Evolutionary conservation across 768 basidiomycete species (phyloP), one percentile per base, ranked within the genome.

Genomic region (Dioszegia crocea): DNA sequence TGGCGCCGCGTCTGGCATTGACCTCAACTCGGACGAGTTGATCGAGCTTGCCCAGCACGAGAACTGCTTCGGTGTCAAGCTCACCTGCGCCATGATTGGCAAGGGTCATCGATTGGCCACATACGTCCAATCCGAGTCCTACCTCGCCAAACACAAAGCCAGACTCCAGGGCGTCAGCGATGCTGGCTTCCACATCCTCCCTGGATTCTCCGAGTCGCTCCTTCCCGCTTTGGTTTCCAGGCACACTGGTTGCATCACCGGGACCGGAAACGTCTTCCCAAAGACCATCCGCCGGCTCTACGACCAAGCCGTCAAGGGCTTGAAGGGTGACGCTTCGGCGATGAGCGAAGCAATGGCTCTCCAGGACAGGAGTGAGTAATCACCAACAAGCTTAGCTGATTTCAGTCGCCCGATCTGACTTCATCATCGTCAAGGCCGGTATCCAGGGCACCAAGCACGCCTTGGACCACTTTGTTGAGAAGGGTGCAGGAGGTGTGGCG

Each of bases 81-180:
- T 92, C 23, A 91, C 90, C 30, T 91, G 89, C 72, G 89, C 86
- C 4, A 86, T 85, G 65, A 84, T 92, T 57, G 88, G 89, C 21
- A 92, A 91, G 75, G 84, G 89, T 44, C 84, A 87, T 54, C 85
- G 89, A 17, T 80, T 91, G 43, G 82, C 86, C 12, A 83, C 84
- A 3, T 79, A 82, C 31, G 83, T 74, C 31, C 73, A 77, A 53
- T 68, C 71, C 16, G 60, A 63, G 17, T 73, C 63, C 27, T 79
- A 74, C 71, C 63, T 71, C 33, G 47, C 67, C 27, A 62, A 61
- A 44, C 71, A 67, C 44, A 64, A 54, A 10, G 19, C 23, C 3
- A 70, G 78, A 2, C 79, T 84, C 40, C 87, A 88, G 64, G 82
- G 85, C 12, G 51, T 40, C 29, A 62, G 61, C 43, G 67, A 61